Evolutionary conservation across 75 land plant species (phyloP), one percentile per base, ranked within the genome.

Genomic region (Sequoia sempervirens): DNA sequence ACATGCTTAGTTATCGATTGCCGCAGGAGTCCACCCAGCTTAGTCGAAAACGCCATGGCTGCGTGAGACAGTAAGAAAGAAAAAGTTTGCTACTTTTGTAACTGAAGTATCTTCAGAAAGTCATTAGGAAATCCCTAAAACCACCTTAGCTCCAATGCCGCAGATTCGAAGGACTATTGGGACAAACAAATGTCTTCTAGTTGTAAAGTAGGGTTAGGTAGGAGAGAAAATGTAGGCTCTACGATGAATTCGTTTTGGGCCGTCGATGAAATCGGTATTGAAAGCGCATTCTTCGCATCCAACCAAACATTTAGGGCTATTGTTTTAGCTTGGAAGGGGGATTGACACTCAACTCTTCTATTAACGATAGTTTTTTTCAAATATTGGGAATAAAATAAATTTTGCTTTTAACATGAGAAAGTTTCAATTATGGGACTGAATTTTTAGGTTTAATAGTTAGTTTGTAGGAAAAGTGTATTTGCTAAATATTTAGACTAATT

Each of bases 1-100:
- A 2, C n/a, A 17, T 34, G 53, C 53, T 50, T 74, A 15, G 40
- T 74, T 37, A 74, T 5, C 11, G 79, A 78, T 45, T 45, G 80
- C 1, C 46, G 45, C 47, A 78, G 50, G 11, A 43, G 1, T 0
- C 80, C 26, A 41, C 45, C 50, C 26, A 76, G 20, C 46, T 41
- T 40, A 43, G 47, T 18, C 40, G 47, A n/a, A 45, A 78, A 78
- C 80, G 80, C 80, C 80, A 78, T 78, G n/a, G 45, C 80, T 78
- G 30, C 32, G 0, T 3, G 8, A 32, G 20, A 40, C 38, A 15
- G 5, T 30, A 37, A 14, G 76, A 74, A 20, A 5, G 17, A 2
- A 12, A 18, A 37, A 36, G 8, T 3, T 73, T 73, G 38, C 38
- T 2, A 1, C 18, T 17, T 1, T 0, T 3, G 28, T n/a, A 13